A percentile compares a stretch with the other conserved stretches of the same genome.
These are phyloP conservation scores for Elongisporangium senticosum DNA, from an alignment of 352 stramenopile genomes.

Conservation along the genomic window DNA sequence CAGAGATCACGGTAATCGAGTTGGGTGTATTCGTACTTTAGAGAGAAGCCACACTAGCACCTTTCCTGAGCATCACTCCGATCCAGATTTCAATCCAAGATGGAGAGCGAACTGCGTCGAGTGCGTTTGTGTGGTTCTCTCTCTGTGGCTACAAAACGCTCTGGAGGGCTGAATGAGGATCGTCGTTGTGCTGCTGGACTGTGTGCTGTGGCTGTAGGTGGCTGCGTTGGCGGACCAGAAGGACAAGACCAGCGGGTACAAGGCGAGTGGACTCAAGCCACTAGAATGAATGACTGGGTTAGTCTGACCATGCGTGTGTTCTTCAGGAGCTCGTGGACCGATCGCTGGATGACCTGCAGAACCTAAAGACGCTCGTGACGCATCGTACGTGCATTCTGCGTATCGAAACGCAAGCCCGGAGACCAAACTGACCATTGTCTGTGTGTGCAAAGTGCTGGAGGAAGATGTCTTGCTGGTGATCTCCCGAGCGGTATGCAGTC, in stretches of 20 bases:
- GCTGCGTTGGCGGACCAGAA: conserved; percentile 64
- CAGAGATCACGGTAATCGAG: background rate
- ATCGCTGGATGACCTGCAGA: conserved; percentile 29
- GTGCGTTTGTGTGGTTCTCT: background rate
- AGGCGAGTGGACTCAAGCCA: conserved; percentile 20
- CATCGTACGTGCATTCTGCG: conserved; percentile 30
- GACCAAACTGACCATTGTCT: background rate
- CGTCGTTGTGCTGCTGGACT: background rate
- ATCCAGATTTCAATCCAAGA: background rate
- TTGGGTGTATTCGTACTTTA: background rate
- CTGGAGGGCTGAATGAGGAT: background rate
- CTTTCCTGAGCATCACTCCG: background rate
- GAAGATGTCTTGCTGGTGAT: conserved; percentile 78
- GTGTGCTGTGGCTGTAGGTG: conserved; percentile 31
- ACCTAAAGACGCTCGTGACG: conserved; percentile 56
- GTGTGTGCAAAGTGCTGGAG: conserved; percentile 40
- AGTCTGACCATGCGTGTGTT: background rate
- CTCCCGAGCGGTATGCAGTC: conserved; percentile 46
- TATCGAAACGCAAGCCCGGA: background rate
- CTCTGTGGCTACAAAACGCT: background rate
- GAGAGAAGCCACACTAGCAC: background rate
- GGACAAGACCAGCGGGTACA: conserved; percentile 71
- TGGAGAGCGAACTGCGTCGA: background rate
- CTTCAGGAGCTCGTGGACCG: conserved; percentile 46
- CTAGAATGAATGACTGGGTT: no score